Base-by-base conservation (phyloP, 352 stramenopile species). In the Blastocystis sp. region DNA sequence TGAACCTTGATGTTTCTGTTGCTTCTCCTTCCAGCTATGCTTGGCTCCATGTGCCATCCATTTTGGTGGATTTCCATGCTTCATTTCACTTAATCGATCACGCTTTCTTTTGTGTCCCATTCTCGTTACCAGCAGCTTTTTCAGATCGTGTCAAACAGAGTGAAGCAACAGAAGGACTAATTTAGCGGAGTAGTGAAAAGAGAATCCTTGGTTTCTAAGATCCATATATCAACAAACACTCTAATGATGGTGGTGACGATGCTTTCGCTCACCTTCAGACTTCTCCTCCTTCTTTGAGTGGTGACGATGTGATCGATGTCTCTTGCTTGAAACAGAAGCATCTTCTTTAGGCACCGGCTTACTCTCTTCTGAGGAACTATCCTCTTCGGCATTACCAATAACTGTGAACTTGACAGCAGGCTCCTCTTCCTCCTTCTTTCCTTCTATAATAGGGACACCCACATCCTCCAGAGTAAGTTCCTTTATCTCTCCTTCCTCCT, bases 341-440 rank as follows among this genome's bases (percentile, higher is more conserved):
- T 59, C 58, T 59, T 92, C 91, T 82, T 91, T 92, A 88, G 95
- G 96, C 11, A 11, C 40, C 5, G 24, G 24, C 60, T 70, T 19
- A 17, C 40, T 24, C 19, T 77, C 60, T 33, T 62, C 56, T 7
- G 56, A 33, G 6, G 60, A 40, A 35, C 37, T 56, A 40, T 77
- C 64, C 64, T 77, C 64, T 35, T 77, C 64, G 7, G n/a, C 57
- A 13, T 77, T 42, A 0, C 64, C n/a, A 35, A 77, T 77, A 22
- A 77, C 64, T 6, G 51, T 24, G 64, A 77, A 77, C 5, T 7
- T 9, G 37, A 24, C n/a, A 17, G 64, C 27, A 30, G 64, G 27
- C 0, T 33, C 62, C 5, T 75, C 62, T 70, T 70, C 60, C 64
- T 77, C 64, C 33, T 90, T 91, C 87, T 93, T 94, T 60, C 64